These are phyloP conservation scores for Bonia amplexicaulis DNA, from an alignment of 176 grass and related monocot genomes.

Conservation along the genomic window DNA sequence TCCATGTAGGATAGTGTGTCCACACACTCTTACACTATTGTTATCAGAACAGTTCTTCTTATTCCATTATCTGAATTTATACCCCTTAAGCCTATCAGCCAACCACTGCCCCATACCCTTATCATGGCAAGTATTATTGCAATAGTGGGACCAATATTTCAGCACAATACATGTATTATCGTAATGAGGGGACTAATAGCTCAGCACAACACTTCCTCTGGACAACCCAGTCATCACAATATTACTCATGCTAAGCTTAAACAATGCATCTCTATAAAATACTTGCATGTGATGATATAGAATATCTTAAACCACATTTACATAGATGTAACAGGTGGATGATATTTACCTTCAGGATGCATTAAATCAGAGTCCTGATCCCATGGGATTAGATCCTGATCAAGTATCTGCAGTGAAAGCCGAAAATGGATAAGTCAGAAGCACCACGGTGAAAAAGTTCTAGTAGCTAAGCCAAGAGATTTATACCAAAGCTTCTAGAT, in stretches of 20 bases:
- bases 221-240: neutral
- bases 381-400: constrained; percentile 60
- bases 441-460: neutral
- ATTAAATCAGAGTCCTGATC: constrained; percentile 47
- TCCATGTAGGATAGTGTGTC: neutral
- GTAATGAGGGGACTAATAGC: neutral
- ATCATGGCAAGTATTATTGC: neutral
- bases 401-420: constrained; percentile 52
- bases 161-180: neutral
- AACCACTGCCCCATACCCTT: constrained; percentile 3
- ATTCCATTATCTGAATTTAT: constrained; percentile 15
- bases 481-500: constrained; percentile 70
- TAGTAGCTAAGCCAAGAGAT: constrained; percentile 15
- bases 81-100: neutral
- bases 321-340: neutral
- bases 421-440: constrained; percentile 10
- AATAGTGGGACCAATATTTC: neutral
- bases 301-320: neutral
- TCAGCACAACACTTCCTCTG: constrained; percentile 13
- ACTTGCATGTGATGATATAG: constrained; percentile 1
- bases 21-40: neutral
- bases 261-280: constrained; percentile 1
- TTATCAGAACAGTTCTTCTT: neutral
- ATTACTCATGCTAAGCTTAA: constrained; percentile 10
- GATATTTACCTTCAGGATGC: constrained; percentile 53